Base-by-base conservation (phyloP, 1,284 basidiomycete species). In the Xanthoconium separans region DNA sequence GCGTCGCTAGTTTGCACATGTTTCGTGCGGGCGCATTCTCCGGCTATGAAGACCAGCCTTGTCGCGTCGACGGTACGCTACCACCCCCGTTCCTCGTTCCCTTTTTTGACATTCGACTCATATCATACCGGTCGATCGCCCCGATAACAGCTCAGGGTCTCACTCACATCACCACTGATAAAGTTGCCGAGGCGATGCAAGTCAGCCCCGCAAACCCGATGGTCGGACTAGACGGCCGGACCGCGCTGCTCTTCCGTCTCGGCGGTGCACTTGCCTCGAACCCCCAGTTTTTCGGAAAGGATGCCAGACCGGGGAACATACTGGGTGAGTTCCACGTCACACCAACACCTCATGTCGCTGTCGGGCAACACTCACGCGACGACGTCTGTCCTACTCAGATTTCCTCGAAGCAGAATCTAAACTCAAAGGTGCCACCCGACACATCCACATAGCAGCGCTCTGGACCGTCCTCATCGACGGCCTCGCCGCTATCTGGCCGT, bases 1-100 rank as follows among this genome's bases (percentile, higher is more conserved):
- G 37, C 5, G 88, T 98, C 6, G 95, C 94, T 0, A 93, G 90
- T 63, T 75, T 93, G 46, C 84, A 93, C 66, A 97, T 98, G 93
- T 98, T 97, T 62, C 71, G 81, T 47, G 70, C 76, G 6, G 95
- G 95, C 1, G 72, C 93, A 48, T 98, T 97, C 72, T 92, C 89
- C 9, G 79, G 85, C n/a, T 77, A 82, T 58, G 63, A 64, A 10
- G 67, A 70, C 0, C 81, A 91, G 59, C 88, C 87, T 13, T 79
- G 82, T 66, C 80, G 80, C 51, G 94, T 93, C 2, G 91, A 95
- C 71, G 89, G 93, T 94, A 45, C 22, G 64, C 43, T 16, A 31
- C 18, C 10, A 11, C n/a, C n/a, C 8, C 30, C 13, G 22, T 33
- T 65, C 55, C 47, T 27, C 39, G 16, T 45, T 11, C 20, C 30